phyloP scores from a whole-genome alignment of 140 eudicot genomes.

The Senecio squalidus region DNA sequence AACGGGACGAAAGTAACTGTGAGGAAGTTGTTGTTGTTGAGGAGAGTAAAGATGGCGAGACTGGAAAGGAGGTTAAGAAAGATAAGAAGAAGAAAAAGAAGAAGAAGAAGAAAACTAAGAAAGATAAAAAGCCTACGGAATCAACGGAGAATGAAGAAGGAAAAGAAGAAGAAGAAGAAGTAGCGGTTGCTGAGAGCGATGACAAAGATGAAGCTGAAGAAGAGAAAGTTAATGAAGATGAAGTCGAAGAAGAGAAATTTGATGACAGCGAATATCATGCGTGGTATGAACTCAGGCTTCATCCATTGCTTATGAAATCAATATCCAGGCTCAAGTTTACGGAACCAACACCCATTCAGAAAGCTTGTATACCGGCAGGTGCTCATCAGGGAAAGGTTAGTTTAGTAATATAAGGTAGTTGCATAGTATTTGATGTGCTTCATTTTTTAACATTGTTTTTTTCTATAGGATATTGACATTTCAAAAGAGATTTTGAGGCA shows the following conservation, averaged over 20 bases:
- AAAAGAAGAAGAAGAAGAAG: slow-evolving; percentile 22
- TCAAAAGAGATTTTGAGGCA: too few species aligned
- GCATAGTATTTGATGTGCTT: too few species aligned
- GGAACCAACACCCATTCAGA: slow-evolving; percentile 90
- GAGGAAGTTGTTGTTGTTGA: slow-evolving; percentile 19
- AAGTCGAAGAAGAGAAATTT: slow-evolving; percentile 31
- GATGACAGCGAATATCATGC: slow-evolving; percentile 80
- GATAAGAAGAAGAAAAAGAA: slow-evolving; percentile 30
- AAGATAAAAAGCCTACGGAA: slow-evolving; percentile 17
- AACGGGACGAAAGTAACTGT: slow-evolving; percentile 27
- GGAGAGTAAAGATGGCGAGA: slow-evolving; percentile 31
- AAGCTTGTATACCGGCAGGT: slow-evolving; percentile 91
- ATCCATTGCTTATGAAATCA: slow-evolving; percentile 77
- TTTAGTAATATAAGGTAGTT: background rate
- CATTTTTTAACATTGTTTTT: too few species aligned
- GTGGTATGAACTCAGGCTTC: slow-evolving; percentile 96
- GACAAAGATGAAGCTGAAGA: slow-evolving; percentile 8
- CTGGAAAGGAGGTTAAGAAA: slow-evolving; percentile 27
- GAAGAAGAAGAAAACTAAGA: slow-evolving; percentile 38
- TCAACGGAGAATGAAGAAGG: slow-evolving; percentile 11
- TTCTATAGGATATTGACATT: too few species aligned
- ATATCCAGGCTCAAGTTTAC: slow-evolving; percentile 72
- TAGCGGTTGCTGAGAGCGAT: background rate
- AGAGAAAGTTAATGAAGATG: slow-evolving; percentile 3
- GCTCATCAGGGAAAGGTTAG: slow-evolving; percentile 98